Percentiles rank a stretch among this genome's conserved stretches.
Evolutionary conservation across 306 rosid genomes (phyloP).

Genomic region (Purshia tridentata): DNA sequence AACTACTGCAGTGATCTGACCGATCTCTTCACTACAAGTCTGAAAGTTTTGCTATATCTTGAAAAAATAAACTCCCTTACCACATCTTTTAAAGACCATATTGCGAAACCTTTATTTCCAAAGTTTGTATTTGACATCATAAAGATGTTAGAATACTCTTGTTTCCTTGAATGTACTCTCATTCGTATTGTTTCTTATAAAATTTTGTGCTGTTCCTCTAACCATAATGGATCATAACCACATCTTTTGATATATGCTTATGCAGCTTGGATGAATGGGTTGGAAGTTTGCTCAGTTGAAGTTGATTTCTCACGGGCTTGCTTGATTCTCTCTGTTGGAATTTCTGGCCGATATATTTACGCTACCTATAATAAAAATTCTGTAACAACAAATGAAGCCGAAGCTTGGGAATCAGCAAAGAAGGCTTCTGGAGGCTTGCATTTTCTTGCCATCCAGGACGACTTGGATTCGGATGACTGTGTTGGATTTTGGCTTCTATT

Average conservation of each 20-base stretch:
- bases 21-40: too few relatives aligned
- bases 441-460: constrained; percentile 92
- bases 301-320: constrained; percentile 55
- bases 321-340: constrained; percentile 72
- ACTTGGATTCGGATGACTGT: constrained; percentile 79
- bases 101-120: background rate
- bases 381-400: constrained; percentile 70
- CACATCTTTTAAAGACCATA: background rate
- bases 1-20: too few relatives aligned
- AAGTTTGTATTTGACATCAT: background rate
- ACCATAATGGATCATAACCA: background rate
- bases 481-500: constrained; percentile 93
- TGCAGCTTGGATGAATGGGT: constrained; percentile 85
- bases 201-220: background rate
- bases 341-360: constrained; percentile 74
- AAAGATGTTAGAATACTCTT: background rate
- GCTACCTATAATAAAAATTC: constrained; percentile 74
- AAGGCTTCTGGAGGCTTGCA: constrained; percentile 87
- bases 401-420: constrained; percentile 98
- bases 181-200: background rate
- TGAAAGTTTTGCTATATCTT: too few relatives aligned
- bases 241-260: constrained; percentile 17
- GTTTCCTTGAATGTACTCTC: background rate
- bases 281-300: constrained; percentile 79
- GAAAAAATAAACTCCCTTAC: background rate